Evolutionary conservation across 1,284 basidiomycete genomes (phyloP).

Genomic region (Schizophyllum amplum): DNA sequence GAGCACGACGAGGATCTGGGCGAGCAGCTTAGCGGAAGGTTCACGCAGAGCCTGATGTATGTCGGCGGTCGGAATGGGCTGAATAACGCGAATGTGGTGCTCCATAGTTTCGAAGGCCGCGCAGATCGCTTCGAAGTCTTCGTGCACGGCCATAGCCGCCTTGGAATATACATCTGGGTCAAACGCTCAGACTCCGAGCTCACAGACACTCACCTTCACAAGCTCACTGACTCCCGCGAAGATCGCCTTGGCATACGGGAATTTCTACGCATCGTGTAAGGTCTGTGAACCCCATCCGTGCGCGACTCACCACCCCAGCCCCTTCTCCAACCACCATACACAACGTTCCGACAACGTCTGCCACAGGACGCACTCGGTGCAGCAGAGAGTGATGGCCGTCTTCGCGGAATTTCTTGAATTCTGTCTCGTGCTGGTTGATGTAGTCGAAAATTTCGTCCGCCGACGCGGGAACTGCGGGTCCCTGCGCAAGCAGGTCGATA

Average conservation of each 20-base stretch:
- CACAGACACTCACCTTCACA: neutral
- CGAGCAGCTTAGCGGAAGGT: neutral
- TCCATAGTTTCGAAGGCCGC: neutral
- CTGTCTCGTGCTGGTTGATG: neutral
- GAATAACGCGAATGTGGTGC: neutral
- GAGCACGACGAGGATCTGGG: neutral
- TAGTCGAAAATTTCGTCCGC: neutral
- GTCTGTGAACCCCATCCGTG: neutral
- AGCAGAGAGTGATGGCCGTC: neutral
- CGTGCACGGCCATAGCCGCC: neutral
- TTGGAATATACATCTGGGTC: neutral
- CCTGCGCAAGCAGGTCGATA: too few relatives aligned
- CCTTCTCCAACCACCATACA: neutral
- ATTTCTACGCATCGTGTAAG: neutral
- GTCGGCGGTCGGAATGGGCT: neutral
- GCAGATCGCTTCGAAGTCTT: neutral
- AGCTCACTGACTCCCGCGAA: neutral
- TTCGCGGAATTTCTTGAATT: neutral
- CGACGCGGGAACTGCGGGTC: too few relatives aligned
- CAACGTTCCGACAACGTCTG: neutral
- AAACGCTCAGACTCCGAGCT: neutral
- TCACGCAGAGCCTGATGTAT: neutral
- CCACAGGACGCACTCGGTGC: neutral
- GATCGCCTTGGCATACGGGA: neutral
- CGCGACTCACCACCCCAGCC: neutral